These are phyloP conservation scores for Calonectria pteridis DNA, from an alignment of 2,329 filamentous ascomycete genomes.

Conservation along the genomic window DNA sequence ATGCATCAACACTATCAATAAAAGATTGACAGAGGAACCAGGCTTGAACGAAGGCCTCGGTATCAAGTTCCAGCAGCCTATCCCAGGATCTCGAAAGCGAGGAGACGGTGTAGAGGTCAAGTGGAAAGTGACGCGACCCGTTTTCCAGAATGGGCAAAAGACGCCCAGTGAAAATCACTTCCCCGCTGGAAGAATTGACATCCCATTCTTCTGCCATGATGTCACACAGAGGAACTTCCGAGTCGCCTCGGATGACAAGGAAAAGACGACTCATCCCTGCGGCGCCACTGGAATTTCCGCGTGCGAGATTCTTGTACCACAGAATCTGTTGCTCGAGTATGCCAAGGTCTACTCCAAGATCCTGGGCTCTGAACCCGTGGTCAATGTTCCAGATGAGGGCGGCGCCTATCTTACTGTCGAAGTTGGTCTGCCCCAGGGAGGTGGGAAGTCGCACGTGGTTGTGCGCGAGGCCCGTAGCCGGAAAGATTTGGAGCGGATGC, in stretches of 20 bases:
- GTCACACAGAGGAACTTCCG: background rate
- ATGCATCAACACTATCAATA: background rate
- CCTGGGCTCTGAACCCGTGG: background rate
- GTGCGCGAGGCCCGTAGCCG: background rate
- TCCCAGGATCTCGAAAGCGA: background rate
- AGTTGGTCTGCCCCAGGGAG: background rate
- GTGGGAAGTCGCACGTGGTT: background rate
- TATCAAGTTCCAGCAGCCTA: background rate
- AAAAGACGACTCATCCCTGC: background rate
- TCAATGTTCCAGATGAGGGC: background rate
- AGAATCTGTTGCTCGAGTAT: background rate
- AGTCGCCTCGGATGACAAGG: background rate
- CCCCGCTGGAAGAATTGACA: background rate
- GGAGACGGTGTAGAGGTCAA: background rate
- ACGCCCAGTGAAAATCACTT: background rate
- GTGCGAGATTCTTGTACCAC: background rate
- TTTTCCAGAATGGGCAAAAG: background rate
- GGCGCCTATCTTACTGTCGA: background rate
- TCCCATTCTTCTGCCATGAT: background rate
- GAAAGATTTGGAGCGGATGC: background rate
- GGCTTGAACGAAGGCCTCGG: background rate
- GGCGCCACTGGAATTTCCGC: background rate
- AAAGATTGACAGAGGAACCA: background rate
- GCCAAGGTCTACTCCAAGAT: background rate
- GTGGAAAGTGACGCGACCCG: background rate